Evolutionary conservation across 2,329 filamentous ascomycete genomes (phyloP), one percentile per base, ranked within the genome.

Genomic region (Lecanicillium sp.): DNA sequence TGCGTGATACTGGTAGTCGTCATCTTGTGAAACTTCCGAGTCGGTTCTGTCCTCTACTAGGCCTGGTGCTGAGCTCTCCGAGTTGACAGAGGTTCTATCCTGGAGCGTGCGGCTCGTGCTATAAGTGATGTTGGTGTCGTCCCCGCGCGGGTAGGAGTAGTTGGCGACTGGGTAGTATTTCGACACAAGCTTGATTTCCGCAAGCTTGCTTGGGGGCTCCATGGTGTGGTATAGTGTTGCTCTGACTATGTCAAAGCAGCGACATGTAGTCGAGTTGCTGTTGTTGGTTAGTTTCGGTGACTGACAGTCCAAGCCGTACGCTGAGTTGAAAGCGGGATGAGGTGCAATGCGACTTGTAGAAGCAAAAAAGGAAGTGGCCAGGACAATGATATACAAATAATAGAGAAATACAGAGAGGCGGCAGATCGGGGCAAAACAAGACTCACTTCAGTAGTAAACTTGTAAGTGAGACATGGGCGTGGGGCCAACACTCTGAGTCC

Each of bases 41-140:
- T 72, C 70, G 6, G 60, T 59, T 5, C 63, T 64, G 47, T 73
- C 67, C 45, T 75, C 70, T 13, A 71, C 62, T 51, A 74, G 60
- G 19, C 65, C 64, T 1, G 70, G 71, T 4, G 65, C 48, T 4
- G 70, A 72, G 18, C 53, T 58, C 31, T 66, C 60, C 1, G 69
- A 73, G 22, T 58, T 64, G 25, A 69, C 48, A 3, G 70, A 74
- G 38, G 57, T 63, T 48, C 62, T 61, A 37, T 59, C 52, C 13
- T 49, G 47, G 25, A 44, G 50, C 36, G 50, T 46, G 20, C 33
- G 38, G 9, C 44, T 38, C 3, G 41, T 41, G 35, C 36, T 37
- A 20, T n/a, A 28, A 33, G 38, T n/a, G 33, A 25, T 11, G 37
- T 36, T 45, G 38, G 35, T 49, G 40, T 39, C 45, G 33, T 52